Evolutionary conservation across 2,329 filamentous ascomycete genomes (phyloP).

Genomic region (Corynespora cassiicola): DNA sequence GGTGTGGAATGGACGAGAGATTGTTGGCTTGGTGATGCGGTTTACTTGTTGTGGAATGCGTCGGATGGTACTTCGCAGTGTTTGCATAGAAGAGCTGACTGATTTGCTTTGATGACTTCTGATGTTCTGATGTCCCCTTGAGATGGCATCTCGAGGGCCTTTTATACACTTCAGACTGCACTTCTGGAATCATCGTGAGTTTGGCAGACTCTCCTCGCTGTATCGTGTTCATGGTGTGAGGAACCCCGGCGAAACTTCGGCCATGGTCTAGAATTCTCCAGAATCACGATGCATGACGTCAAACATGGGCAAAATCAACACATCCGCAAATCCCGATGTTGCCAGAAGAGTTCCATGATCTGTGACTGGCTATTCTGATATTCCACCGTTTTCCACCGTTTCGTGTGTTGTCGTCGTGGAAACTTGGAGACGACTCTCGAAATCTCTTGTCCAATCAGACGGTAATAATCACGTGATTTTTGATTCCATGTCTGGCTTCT

Average conservation of each 20-base stretch:
- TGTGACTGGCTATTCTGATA: too few species aligned
- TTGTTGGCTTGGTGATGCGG: constrained; percentile 34
- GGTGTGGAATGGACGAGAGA: constrained; percentile 25
- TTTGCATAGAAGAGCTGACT: constrained; percentile 40
- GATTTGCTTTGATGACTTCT: constrained; percentile 18
- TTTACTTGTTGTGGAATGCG: constrained; percentile 38
- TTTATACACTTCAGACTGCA: constrained; percentile 34
- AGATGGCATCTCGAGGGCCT: constrained; percentile 11
- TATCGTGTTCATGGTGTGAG: constrained; percentile 15
- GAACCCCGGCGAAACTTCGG: constrained; percentile 30
- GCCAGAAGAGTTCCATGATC: too few species aligned
- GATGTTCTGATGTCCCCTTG: constrained; percentile 39
- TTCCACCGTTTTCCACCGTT: too few species aligned
- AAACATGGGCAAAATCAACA: too few species aligned
- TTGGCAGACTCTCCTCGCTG: constrained; percentile 10
- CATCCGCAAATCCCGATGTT: too few species aligned
- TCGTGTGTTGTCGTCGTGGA: too few species aligned
- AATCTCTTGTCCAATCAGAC: too few species aligned
- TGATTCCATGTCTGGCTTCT: too few species aligned
- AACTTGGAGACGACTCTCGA: too few species aligned
- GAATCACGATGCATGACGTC: constrained; percentile 18
- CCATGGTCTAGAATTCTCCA: constrained; percentile 28
- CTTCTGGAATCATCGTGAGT: constrained; percentile 36
- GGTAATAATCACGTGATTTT: too few species aligned
- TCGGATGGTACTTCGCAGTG: constrained; percentile 39